Evolutionary conservation across 495 filamentous ascomycete species (phyloP), one percentile per base, ranked within the genome.

Genomic region (Penicillium pulvis): DNA sequence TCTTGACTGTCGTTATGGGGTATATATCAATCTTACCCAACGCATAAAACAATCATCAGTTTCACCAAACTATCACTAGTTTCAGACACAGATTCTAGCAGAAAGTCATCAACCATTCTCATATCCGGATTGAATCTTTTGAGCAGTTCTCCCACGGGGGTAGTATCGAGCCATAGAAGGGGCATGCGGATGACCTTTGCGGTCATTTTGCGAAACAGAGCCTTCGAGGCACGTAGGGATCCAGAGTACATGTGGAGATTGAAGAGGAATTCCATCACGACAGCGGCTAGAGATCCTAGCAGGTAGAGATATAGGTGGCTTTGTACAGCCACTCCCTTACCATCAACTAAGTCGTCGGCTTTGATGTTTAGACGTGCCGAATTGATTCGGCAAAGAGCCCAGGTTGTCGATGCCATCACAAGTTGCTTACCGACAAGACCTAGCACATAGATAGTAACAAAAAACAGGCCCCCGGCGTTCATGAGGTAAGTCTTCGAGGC

Each of bases 161-260:
- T 49, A 10, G 19, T 49, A 12, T 49, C 46, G 6, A 49, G 26
- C 46, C 46, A 49, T 6, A 49, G 0, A 30, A 49, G 46, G 7
- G 46, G 46, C 46, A 49, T 49, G 3, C 46, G 46, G 14, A 49
- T 24, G 8, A 49, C 46, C 8, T 49, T 49, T 28, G 8, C 26
- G 12, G 46, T 33, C 46, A 49, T 49, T n/a, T 11, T 31, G 1
- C 46, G 46, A 17, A 49, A 49, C 16, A 49, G 16, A 9, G 23
- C 16, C 9, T 28, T 6, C 0, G 46, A 49, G 12, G 46, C 46
- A 49, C 46, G 46, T 8, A 49, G 16, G 12, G 46, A 49, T 31
- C 46, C 46, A 2, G 46, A 28, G 30, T 24, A 49, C 14, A 28
- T 31, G 26, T 49, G 46, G 3, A 31, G 6, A 17, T 49, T 49